Evolutionary conservation across 176 grass and related monocot species (phyloP), one percentile per base, ranked within the genome.

Genomic region (Puya raimondii): DNA sequence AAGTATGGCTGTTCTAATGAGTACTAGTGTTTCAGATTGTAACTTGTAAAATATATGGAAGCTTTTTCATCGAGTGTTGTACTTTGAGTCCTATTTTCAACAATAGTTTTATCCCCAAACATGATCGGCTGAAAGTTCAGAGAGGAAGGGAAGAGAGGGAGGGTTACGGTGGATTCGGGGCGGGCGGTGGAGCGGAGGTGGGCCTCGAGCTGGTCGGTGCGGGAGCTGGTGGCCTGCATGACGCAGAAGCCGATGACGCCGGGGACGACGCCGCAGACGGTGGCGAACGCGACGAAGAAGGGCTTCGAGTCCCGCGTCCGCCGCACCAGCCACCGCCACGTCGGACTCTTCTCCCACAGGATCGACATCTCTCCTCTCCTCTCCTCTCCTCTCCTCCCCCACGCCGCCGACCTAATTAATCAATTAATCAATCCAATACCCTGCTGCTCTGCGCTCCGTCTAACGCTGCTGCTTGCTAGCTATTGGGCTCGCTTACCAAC

Each of bases 321-420:
- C 59, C 84, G 71, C 64, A 92, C 89, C 74, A 97, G 53, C 93
- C 93, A 97, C 50, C 89, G 81, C 93, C 89, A 96, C 17, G 79
- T 79, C 58, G 20, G 7, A 74, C 93, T 96, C 93, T 96, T 96
- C 86, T 92, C 93, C 93, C 93, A 96, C 67, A 96, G 70, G 53
- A 96, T 73, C 79, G 88, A 96, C 89, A 96, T 96, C 20, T 15
- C 51, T 49, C 11, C 48, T 47, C 26, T 68, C 51, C 23, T 66
- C 27, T 12, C 47, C 50, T 61, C 22, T 64, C 59, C 33, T 42
- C 6, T 5, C 33, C 33, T 4, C 33, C 5, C 33, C 4, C 33
- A 2, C 33, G 5, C 3, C 33, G 33, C 33, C 33, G 33, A 42
- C 33, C 33, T 42, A 42, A 42, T 42, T 42, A 7, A 26, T 26